Evolutionary conservation across 371 early-diverging fungal genomes (phyloP).

Genomic region (Smittium culicis): DNA sequence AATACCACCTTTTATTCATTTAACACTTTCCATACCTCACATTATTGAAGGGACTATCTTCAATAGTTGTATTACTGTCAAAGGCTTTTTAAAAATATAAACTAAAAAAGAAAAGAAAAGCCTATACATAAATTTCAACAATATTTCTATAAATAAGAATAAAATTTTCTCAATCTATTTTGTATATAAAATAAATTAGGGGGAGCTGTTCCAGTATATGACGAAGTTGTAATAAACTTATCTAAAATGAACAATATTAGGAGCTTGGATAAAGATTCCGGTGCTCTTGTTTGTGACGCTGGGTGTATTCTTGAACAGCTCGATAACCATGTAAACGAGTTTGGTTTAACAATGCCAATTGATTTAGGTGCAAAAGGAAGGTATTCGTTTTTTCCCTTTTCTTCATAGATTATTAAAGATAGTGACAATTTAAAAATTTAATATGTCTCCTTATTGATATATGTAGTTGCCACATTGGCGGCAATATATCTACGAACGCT

Average conservation of each 20-base stretch:
- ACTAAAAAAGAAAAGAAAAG: too few relatives aligned
- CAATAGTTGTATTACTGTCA: too few relatives aligned
- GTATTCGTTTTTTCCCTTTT: background rate
- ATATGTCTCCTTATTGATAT: background rate
- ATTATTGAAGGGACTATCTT: too few relatives aligned
- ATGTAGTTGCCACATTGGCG: conserved; percentile 63
- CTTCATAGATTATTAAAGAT: too few relatives aligned
- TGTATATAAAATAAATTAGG: too few relatives aligned
- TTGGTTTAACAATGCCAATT: conserved; percentile 76
- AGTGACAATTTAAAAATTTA: too few relatives aligned
- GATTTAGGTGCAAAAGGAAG: conserved; percentile 85
- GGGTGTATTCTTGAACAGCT: conserved; percentile 77
- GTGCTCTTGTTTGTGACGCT: conserved; percentile 68
- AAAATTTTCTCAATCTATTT: too few relatives aligned
- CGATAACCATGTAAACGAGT: conserved; percentile 56
- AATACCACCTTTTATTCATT: too few relatives aligned
- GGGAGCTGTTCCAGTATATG: conserved; percentile 87
- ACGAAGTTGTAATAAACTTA: conserved; percentile 74
- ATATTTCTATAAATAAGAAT: too few relatives aligned
- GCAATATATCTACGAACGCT: conserved; percentile 91
- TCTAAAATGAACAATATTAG: conserved; percentile 59
- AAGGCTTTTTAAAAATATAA: too few relatives aligned
- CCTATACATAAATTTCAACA: too few relatives aligned
- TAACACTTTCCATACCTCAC: too few relatives aligned
- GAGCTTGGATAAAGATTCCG: conserved; percentile 65